Base-by-base conservation (phyloP, 139 green algal species). In the Micractinium conductrix region DNA sequence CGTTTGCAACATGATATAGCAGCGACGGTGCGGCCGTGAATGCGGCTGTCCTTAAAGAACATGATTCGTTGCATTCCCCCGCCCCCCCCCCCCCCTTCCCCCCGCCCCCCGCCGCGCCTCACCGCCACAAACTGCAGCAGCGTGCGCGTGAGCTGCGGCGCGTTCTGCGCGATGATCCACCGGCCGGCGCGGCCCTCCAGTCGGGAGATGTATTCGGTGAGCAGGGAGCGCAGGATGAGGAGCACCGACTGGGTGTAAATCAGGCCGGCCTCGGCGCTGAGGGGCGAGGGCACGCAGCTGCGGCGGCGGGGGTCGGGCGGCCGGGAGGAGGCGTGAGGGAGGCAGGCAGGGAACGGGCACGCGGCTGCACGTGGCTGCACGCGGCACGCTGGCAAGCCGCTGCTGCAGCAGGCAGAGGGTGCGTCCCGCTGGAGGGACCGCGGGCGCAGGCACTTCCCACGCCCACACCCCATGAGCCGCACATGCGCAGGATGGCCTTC, bases 191-290 rank as follows among this genome's bases (percentile, higher is more conserved):
- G 65, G 4, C 94, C 96, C 86, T 98, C 95, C 24, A 97, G 85
- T 2, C 83, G 62, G 35, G 91, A 92, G 65, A 98, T 95, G 74
- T 88, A 86, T 65, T 98, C 93, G n/a, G 95, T 98, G 3, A 98
- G 91, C 48, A 95, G 89, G 12, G 95, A 97, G 50, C 96, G 88
- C 30, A 85, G 91, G 21, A 98, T 86, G 28, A 98, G 91, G 78
- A 97, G 84, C 9, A 69, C 53, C 12, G 90, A 92, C 88, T 98
- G 95, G 0, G 87, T 79, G 28, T 91, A 73, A 28, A 98, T 90
- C 37, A 98, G 38, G 0, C 75, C 75, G 17, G 94, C 93, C 85
- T 98, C 95, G 19, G 81, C 75, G 37, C 87, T 94, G 19, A 93
- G 85, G 1, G 84, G 68, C 0, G 79, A 85, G 14, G 96, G 96